phyloP scores from a whole-genome alignment of 2,329 filamentous ascomycete species.

The Penicillium sp. region DNA sequence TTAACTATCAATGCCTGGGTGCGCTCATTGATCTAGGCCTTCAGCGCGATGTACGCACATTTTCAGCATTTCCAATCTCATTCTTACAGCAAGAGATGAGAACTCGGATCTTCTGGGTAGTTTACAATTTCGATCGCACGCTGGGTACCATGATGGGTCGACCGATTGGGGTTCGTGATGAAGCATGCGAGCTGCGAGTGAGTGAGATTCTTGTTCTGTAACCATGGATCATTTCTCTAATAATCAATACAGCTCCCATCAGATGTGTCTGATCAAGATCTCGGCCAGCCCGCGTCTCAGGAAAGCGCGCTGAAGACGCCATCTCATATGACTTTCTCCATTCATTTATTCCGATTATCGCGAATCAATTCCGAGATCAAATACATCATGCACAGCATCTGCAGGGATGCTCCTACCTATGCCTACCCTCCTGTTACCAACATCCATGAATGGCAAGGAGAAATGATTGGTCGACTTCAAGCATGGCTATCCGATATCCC shows the following conservation, averaged over 20 bases:
- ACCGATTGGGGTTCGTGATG: constrained; percentile 56
- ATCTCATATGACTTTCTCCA: constrained; percentile 43
- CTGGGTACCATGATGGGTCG: constrained; percentile 59
- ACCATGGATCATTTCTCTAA: constrained; percentile 22
- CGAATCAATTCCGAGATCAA: constrained; percentile 59
- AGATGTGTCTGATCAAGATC: constrained; percentile 19
- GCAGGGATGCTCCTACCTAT: constrained; percentile 49
- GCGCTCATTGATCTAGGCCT: constrained; percentile 53
- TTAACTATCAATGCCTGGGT: constrained; percentile 58
- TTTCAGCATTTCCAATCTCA: constrained; percentile 40
- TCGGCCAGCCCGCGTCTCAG: constrained; percentile 4
- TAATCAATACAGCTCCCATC: constrained; percentile 20
- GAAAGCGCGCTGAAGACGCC: not conserved
- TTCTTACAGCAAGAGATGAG: constrained; percentile 55
- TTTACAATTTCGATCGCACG: constrained; percentile 53
- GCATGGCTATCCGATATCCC: constrained; percentile 45
- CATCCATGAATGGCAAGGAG: constrained; percentile 49
- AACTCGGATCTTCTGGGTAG: constrained; percentile 58
- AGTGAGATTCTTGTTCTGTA: constrained; percentile 10
- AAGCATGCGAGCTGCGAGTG: constrained; percentile 55
- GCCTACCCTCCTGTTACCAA: constrained; percentile 50
- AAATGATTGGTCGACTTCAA: constrained; percentile 43
- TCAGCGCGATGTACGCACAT: constrained; percentile 50
- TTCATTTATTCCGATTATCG: constrained; percentile 48
- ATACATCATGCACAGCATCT: constrained; percentile 56